Evolutionary conservation across 148 eudicot genomes (phyloP).

Genomic region (Rhododendron vialii): DNA sequence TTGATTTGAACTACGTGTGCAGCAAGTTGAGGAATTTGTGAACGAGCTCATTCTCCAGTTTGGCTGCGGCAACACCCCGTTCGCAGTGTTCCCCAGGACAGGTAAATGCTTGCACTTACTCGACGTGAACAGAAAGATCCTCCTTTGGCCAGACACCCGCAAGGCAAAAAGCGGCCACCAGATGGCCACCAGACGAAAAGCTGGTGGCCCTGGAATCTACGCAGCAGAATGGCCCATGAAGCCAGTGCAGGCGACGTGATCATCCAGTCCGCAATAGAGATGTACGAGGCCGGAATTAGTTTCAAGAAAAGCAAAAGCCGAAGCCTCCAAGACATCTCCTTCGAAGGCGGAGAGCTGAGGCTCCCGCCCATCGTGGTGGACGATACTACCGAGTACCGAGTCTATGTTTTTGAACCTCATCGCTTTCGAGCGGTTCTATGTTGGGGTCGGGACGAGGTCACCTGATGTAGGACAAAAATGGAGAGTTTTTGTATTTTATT

Average conservation of each 20-base stretch:
- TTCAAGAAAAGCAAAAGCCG: slow-evolving; percentile 16
- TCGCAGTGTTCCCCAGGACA: background rate
- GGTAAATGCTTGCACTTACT: slow-evolving; percentile 26
- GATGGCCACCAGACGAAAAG: too few relatives aligned
- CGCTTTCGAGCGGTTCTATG: slow-evolving; percentile 40
- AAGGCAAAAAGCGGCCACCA: background rate
- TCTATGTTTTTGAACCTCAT: slow-evolving; percentile 34
- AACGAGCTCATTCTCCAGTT: slow-evolving; percentile 22
- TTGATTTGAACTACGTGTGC: background rate
- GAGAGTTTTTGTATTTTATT: too few relatives aligned
- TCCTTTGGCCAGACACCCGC: slow-evolving; percentile 7
- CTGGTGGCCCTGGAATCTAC: too few relatives aligned
- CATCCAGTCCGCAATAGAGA: slow-evolving; percentile 34
- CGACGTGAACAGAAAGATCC: slow-evolving; percentile 25
- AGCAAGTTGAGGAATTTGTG: slow-evolving; percentile 20
- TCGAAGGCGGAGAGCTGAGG: slow-evolving; percentile 20
- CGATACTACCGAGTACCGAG: slow-evolving; percentile 33
- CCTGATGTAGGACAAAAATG: too few relatives aligned
- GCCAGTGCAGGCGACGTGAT: slow-evolving; percentile 4
- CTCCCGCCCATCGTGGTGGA: slow-evolving; percentile 36
- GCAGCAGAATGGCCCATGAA: too few relatives aligned
- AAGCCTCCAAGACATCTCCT: slow-evolving; percentile 37
- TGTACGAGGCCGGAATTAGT: slow-evolving; percentile 39
- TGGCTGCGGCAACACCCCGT: background rate
- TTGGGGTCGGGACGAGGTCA: slow-evolving; percentile 33